A percentile compares a stretch with the other conserved stretches of the same genome.
Conservation (phyloP, 139 green algal species). For the Chlamydomonas urium region DNA sequence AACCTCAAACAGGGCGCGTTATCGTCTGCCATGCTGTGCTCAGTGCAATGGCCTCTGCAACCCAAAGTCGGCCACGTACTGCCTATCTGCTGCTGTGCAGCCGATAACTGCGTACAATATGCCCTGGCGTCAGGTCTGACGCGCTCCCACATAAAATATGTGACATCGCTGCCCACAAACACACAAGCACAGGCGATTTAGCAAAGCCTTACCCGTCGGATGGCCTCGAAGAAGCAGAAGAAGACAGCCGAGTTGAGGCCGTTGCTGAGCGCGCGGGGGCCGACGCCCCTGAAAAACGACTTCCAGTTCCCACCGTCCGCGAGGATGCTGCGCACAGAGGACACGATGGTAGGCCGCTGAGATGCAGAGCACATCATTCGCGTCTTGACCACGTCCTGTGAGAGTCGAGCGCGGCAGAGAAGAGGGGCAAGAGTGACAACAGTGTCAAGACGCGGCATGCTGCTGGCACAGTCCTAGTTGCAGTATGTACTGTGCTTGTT, state of each 20-base stretch:
- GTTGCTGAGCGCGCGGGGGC: constrained; percentile 64
- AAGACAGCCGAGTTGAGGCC: constrained; percentile 85
- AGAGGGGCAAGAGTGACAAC: too few species aligned
- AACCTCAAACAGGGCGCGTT: too few species aligned
- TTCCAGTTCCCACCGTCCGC: neutral
- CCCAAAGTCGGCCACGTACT: too few species aligned
- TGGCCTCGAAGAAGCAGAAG: constrained; percentile 80
- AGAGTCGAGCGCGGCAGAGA: too few species aligned
- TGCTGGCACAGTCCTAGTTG: too few species aligned
- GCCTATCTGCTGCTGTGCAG: neutral
- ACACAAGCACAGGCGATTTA: neutral
- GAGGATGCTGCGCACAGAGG: neutral
- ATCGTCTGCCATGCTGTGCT: too few species aligned
- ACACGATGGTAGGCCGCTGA: constrained; percentile 48
- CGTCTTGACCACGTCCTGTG: constrained; percentile 94
- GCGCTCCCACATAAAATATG: neutral
- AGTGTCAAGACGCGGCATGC: too few species aligned
- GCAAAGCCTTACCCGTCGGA: constrained; percentile 29
- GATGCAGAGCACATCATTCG: constrained; percentile 81
- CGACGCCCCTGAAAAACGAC: constrained; percentile 60
- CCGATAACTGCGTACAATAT: neutral
- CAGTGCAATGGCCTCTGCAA: too few species aligned
- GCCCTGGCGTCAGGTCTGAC: neutral
- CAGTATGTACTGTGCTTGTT: too few species aligned
- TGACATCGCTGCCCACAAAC: neutral